phyloP scores from a whole-genome alignment of 2,329 filamentous ascomycete genomes.

The Paramyrothecium roridum region DNA sequence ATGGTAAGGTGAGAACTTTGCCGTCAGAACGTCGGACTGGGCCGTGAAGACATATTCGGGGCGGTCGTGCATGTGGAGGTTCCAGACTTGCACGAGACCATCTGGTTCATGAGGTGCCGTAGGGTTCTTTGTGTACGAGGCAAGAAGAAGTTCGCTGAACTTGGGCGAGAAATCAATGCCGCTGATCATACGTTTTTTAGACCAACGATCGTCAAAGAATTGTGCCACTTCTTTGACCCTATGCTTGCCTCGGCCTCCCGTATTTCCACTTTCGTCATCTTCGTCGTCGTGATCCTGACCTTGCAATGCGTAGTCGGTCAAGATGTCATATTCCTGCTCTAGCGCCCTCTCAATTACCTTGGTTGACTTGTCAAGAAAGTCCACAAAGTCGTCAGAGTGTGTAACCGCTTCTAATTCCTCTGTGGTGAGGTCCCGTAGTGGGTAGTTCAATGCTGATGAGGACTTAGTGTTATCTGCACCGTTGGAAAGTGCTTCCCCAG shows the following conservation, averaged over 20 bases:
- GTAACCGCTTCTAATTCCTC: slow-evolving; percentile 91
- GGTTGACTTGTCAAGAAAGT: slow-evolving; percentile 92
- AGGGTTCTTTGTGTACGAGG: slow-evolving; percentile 96
- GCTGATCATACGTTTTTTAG: slow-evolving; percentile 96
- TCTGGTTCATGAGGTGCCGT: slow-evolving; percentile 91
- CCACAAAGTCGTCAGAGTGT: slow-evolving; percentile 87
- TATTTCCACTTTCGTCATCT: slow-evolving; percentile 71
- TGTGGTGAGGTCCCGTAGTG: slow-evolving; percentile 71
- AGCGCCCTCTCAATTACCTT: slow-evolving; percentile 96
- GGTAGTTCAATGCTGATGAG: slow-evolving; percentile 55
- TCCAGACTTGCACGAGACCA: slow-evolving; percentile 95
- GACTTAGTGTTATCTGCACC: slow-evolving; percentile 21
- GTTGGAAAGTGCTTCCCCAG: slow-evolving; percentile 58
- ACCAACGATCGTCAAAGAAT: slow-evolving; percentile 94
- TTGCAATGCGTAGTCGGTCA: slow-evolving; percentile 88
- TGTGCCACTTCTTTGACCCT: slow-evolving; percentile 85
- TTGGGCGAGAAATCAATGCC: slow-evolving; percentile 94
- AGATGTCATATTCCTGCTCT: slow-evolving; percentile 93
- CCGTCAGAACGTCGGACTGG: slow-evolving; percentile 90
- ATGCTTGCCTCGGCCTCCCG: slow-evolving; percentile 66
- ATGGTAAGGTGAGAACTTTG: slow-evolving; percentile 98
- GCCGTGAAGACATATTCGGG: slow-evolving; percentile 97
- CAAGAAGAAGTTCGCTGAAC: slow-evolving; percentile 87
- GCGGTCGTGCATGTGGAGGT: slow-evolving; percentile 87
- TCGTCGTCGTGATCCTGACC: slow-evolving; percentile 76